Evolutionary conservation across 2,329 filamentous ascomycete species (phyloP), one percentile per base, ranked within the genome.

Genomic region (Pseudogymnoascus sp.): DNA sequence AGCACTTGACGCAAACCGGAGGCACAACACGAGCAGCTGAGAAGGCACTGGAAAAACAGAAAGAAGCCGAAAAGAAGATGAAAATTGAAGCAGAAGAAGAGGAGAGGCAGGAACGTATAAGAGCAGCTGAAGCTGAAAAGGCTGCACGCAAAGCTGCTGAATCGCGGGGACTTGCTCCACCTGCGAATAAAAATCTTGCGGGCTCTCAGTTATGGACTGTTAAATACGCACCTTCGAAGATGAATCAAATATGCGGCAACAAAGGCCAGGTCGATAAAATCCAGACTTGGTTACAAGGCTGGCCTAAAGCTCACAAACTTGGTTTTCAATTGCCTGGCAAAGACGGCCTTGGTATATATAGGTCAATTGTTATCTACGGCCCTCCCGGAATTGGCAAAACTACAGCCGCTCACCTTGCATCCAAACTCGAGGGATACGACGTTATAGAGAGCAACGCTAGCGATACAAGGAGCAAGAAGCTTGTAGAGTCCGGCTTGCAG

Each of bases 371-470:
- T 74, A 88, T 99, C 63, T 93, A 96, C 69, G 95, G 95, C 0
- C 93, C 95, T 14, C 95, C 95, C 31, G 95, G 95, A 16, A 96
- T 99, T 69, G 95, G 95, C 69, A 99, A 99, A 78, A 99, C 95
- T 1, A 99, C 95, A 34, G 92, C 96, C 61, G 95, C 95, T 23
- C 95, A 99, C 79, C 81, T 99, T 31, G 91, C 96, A 14, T 93
- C 95, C 0, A 96, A 92, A 72, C 79, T 98, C 19, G 93, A 96
- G 73, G 93, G 93, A 1, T 98, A 92, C 73, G 95, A 99, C 75
- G 84, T 97, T 48, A 81, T 99, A 11, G 95, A 99, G 79, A 95
- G 87, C 72, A 99, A 99, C 73, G 95, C 95, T 37, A 98, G 93
- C 76, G 95, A 99, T 74, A 90, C 91, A 2, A 85, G 95, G 74